Base-by-base conservation (phyloP, 768 basidiomycete species). In the Glaciozyma martinii region DNA sequence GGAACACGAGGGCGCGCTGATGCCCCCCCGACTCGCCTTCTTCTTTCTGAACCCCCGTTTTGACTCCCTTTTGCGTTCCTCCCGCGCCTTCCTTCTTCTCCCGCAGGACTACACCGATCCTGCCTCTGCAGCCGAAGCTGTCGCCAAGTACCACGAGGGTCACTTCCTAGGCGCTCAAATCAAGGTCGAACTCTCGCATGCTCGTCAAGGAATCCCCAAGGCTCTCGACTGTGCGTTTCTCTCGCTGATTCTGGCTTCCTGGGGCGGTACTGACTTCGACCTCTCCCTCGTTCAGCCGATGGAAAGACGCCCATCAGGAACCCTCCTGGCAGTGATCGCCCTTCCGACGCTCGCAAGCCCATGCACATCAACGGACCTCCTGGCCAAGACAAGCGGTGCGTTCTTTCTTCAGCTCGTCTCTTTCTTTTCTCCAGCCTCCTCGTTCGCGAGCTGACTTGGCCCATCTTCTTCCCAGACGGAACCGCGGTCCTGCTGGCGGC, bases 121-220 rank as follows among this genome's bases (percentile, higher is more conserved):
- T 8, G 64, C 66, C 16, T 56, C 62, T 6, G 73, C 70, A 18
- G 43, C 56, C 15, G 65, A 68, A 40, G 72, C 72, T 50, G 68
- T 72, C n/a, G 71, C 67, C 1, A 66, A 68, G 56, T 74, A 74
- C 62, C 59, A 74, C 57, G 70, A 68, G 25, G 73, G 73, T 5
- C 65, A 69, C 57, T 74, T 74, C 65, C 62, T 74, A n/a, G 71
- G 71, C 42, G 71, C 67, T 40, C 65, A 66, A 65, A 72, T 74
- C 63, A 69, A 68, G 60, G 73, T 74, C 32, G 66, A 72, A 54
- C 60, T 72, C 13, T 71, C 70, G 53, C 68, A 63, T 25, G 65
- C 65, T 5, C 65, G 68, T 23, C 56, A 61, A 12, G 59, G 61
- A 3, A 5, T 21, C 2, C 54, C 54, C 13, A 55, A 32, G 9